Base-by-base conservation (phyloP, 768 basidiomycete genomes). In the Mycena rosella region DNA sequence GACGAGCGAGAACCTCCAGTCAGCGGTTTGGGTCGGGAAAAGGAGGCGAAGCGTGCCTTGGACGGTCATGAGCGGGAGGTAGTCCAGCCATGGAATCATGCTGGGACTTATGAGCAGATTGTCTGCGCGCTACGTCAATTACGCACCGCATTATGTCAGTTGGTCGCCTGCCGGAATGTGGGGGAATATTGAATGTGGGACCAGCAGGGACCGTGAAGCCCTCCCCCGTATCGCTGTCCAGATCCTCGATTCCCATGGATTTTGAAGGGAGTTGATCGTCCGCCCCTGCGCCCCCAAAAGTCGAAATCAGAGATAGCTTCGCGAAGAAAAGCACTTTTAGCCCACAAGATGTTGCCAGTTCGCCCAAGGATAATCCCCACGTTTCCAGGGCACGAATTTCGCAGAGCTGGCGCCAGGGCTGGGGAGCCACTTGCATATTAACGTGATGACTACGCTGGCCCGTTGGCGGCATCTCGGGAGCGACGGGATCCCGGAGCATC, bases 61-160 rank as follows among this genome's bases (percentile, higher is more conserved):
- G 32, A 66, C 53, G 10, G 65, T 60, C 52, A 66, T 60, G 15
- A 66, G 45, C 2, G 65, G 45, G 34, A 66, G 65, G 30, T 66
- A 55, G 15, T 66, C 65, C 14, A 66, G 30, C 65, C 65, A 60
- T 22, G 65, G 58, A n/a, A 55, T 36, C 26, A 66, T 29, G 1
- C 65, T 66, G 52, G 5, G 10, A 26, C 4, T 20, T 26, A n/a
- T 30, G 14, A 29, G 26, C 24, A 7, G 13, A 5, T 22, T 2
- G 40, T n/a, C 15, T 9, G 5, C 27, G 7, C 10, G 5, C 1
- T 3, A 61, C 26, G 13, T 0, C 20, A 22, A 58, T 10, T 10
- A 53, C 59, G 1, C 18, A 60, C 65, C 65, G 59, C 44, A 47
- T 55, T 15, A 66, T 66, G 20, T 66, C 59, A 20, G 65, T 60